phyloP scores from a whole-genome alignment of 305 asterid species.

The Fraxinus xanthoxyloides region DNA sequence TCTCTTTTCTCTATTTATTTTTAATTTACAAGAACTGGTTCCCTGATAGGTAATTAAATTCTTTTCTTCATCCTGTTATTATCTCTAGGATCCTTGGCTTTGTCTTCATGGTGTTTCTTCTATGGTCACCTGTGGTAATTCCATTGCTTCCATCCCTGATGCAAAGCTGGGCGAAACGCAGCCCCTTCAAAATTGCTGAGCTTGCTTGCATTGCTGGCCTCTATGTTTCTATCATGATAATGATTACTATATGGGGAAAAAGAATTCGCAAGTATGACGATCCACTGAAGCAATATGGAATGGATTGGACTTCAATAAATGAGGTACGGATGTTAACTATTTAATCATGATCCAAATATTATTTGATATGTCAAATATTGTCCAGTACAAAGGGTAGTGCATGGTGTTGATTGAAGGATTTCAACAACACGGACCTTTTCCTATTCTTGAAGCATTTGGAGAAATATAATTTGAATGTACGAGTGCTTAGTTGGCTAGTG shows the following conservation, averaged over 20 bases:
- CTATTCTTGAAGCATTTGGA: constrained; percentile 18
- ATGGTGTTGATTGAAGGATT: background rate
- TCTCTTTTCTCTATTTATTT: constrained; percentile 8
- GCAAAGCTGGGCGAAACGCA: constrained; percentile 69
- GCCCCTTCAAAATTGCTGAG: constrained; percentile 63
- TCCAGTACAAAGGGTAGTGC: background rate
- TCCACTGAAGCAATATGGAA: constrained; percentile 79
- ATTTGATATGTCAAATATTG: background rate
- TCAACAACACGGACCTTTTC: background rate
- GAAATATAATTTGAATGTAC: constrained; percentile 1
- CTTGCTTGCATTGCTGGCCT: constrained; percentile 80
- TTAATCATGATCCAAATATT: constrained; percentile 14
- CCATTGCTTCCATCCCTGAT: constrained; percentile 87
- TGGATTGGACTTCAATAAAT: constrained; percentile 58
- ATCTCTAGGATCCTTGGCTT: constrained; percentile 73
- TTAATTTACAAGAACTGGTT: constrained; percentile 12
- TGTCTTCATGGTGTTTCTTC: constrained; percentile 78
- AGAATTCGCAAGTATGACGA: constrained; percentile 79
- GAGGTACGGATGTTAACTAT: constrained; percentile 49
- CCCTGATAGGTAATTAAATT: constrained; percentile 11
- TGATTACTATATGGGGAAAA: constrained; percentile 87
- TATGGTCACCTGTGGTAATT: constrained; percentile 86
- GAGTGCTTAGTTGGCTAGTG: background rate
- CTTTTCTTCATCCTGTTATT: constrained; percentile 11
- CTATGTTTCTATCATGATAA: constrained; percentile 57